Conservation (phyloP, 2,329 filamentous ascomycete genomes). For the Venturia effusa region DNA sequence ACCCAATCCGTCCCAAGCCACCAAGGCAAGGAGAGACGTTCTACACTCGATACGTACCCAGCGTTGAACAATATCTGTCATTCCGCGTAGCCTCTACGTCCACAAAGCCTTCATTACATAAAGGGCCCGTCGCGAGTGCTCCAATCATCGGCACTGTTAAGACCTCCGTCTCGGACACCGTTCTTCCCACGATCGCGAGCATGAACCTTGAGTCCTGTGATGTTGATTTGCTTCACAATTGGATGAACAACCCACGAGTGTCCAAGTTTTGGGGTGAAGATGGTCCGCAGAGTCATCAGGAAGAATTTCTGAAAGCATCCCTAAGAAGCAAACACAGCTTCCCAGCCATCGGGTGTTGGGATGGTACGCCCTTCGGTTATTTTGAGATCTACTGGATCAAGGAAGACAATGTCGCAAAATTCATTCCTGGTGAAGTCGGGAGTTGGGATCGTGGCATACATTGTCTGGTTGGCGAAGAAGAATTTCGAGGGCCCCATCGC, state of each 20-base stretch:
- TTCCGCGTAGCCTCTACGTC: constrained; percentile 75
- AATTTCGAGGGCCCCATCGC: constrained; percentile 68
- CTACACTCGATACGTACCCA: constrained; percentile 79
- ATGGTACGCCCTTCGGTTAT: constrained; percentile 89
- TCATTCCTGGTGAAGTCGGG: constrained; percentile 52
- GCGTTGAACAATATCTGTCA: constrained; percentile 71
- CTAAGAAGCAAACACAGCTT: constrained; percentile 67
- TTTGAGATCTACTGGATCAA: constrained; percentile 99
- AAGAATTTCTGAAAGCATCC: constrained; percentile 55
- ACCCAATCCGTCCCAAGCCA: constrained; percentile 80
- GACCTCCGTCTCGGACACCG: constrained; percentile 38
- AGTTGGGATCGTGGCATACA: constrained; percentile 88
- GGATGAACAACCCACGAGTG: constrained; percentile 83
- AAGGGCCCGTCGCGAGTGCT: constrained; percentile 38
- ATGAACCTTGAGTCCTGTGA: constrained; percentile 35
- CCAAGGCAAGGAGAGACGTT: constrained; percentile 84
- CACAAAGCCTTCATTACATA: constrained; percentile 50
- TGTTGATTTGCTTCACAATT: constrained; percentile 62
- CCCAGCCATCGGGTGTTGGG: constrained; percentile 86
- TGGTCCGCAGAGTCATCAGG: constrained; percentile 44
- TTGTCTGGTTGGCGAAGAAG: constrained; percentile 81
- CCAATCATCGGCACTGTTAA: constrained; percentile 25
- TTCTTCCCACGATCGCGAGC: constrained; percentile 21
- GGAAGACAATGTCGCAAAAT: constrained; percentile 65
- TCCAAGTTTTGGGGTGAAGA: constrained; percentile 72